phyloP scores from a whole-genome alignment of 805 yeast genomes.

The Saturnispora ahearnii region DNA sequence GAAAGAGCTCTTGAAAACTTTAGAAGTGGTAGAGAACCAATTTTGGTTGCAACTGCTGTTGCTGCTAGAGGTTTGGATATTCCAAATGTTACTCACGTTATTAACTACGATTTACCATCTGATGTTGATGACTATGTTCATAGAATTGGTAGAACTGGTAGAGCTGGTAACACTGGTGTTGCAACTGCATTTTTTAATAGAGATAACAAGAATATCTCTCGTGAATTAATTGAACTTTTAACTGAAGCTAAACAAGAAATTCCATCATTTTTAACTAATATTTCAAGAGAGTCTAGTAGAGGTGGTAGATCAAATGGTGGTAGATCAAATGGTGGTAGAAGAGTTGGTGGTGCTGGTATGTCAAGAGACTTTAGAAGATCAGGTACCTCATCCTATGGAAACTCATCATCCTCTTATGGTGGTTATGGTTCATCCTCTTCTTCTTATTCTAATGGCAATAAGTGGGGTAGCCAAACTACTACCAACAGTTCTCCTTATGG shows the following conservation, averaged over 20 bases:
- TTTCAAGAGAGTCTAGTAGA: conserved; percentile 66
- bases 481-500: not conserved
- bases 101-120: conserved; percentile 93
- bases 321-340: conserved; percentile 18
- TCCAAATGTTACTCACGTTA: conserved; percentile 96
- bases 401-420: conserved; percentile 19
- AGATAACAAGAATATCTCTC: conserved; percentile 80
- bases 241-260: conserved; percentile 97
- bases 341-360: conserved; percentile 30
- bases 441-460: conserved; percentile 19
- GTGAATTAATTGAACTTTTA: conserved; percentile 79
- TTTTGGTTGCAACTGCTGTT: conserved; percentile 97
- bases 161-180: conserved; percentile 99
- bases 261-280: conserved; percentile 76
- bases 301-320: conserved; percentile 40
- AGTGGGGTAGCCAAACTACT: conserved; percentile 21
- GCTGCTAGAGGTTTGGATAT: conserved; percentile 99
- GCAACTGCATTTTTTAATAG: conserved; percentile 99
- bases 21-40: conserved; percentile 85
- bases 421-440: conserved; percentile 11
- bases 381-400: conserved; percentile 20
- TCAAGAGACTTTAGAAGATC: conserved; percentile 15
- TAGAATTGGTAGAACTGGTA: conserved; percentile 99
- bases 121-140: conserved; percentile 98
- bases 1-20: conserved; percentile 94